Percentiles rank a stretch among this genome's conserved stretches.
Evolutionary conservation across 352 stramenopile genomes (phyloP).

Genomic region (Phytophthora podocarpi): DNA sequence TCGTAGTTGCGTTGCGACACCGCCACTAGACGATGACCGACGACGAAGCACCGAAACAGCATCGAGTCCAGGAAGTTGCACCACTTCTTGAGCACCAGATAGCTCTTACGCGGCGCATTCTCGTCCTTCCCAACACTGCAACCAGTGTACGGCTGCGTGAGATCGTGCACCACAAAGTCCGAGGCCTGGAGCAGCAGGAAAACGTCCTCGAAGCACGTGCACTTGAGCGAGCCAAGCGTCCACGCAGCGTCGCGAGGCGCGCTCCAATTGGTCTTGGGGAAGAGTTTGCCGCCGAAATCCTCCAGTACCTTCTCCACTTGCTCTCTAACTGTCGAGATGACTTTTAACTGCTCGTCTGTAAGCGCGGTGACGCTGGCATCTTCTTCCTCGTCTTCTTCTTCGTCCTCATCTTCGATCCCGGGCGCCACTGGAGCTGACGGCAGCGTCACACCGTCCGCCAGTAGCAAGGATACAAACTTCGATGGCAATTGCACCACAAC

Average conservation of each 20-base stretch:
- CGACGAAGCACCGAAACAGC: conserved; percentile 95
- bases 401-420: conserved; percentile 26
- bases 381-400: conserved; percentile 30
- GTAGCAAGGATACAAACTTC: conserved; percentile 63
- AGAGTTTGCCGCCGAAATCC: conserved; percentile 67
- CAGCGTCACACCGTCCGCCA: conserved; percentile 74
- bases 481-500: conserved; percentile 53
- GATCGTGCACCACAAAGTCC: conserved; percentile 92
- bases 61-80: conserved; percentile 95
- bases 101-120: conserved; percentile 25
- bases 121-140: conserved; percentile 40
- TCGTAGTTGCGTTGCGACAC: conserved; percentile 93
- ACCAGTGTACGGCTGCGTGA: conserved; percentile 84
- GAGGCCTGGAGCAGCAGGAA: conserved; percentile 84
- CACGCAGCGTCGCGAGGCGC: conserved; percentile 92
- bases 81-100: conserved; percentile 95
- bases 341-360: conserved; percentile 25
- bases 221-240: conserved; percentile 89
- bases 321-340: conserved; percentile 47
- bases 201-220: conserved; percentile 81
- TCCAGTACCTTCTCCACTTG: conserved; percentile 74
- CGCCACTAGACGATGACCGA: conserved; percentile 74
- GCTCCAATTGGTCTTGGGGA: conserved; percentile 96
- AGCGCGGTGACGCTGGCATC: conserved; percentile 15
- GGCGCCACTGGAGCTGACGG: conserved; percentile 30